Evolutionary conservation across 257 asterid species (phyloP), one percentile per base, ranked within the genome.

Genomic region (Hygrophila difformis): DNA sequence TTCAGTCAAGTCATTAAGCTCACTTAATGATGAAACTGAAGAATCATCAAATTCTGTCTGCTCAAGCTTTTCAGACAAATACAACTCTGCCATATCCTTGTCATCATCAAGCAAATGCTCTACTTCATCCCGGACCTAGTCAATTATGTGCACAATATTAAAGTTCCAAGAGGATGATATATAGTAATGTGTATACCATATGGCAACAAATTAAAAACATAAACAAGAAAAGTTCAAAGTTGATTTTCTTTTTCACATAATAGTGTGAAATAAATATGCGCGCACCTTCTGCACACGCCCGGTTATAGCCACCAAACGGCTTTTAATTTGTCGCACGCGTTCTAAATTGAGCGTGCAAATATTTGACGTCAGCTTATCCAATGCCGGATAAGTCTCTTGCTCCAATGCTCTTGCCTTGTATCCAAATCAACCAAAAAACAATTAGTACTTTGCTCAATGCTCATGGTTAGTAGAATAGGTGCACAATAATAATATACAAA

Each of bases 81-180:
- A 87, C 97, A 87, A 83, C 73, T 77, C 97, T 9, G 93, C 94
- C 94, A 87, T 83, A 47, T 87, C 97, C 18, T 74, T 86, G 21
- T 87, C 93, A 28, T 87, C 93, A 57, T 87, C 94, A 22, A 87
- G 82, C 60, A 87, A 71, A 65, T 87, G 91, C 73, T 87, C 97
- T 28, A 87, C 50, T 53, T 83, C 94, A 48, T 83, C 97, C 62
- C 91, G 71, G 42, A 80, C 97, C 94, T 82, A 62, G 26, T 44
- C 41, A 38, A n/a, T 13, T 3, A 26, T 11, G 19, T 18, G 19
- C 4, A 13, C 12, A 9, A 22, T 12, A 3, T 12, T n/a, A 23
- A 19, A 8, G 18, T 23, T 16, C 17, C 26, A 42, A 17, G 9
- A 42, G 5, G 5, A 11, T 23, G 13, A 5, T 1, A 13, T 6